Evolutionary conservation across 352 stramenopile species (phyloP), one percentile per base, ranked within the genome.

Genomic region (Globisporangium radiosum): DNA sequence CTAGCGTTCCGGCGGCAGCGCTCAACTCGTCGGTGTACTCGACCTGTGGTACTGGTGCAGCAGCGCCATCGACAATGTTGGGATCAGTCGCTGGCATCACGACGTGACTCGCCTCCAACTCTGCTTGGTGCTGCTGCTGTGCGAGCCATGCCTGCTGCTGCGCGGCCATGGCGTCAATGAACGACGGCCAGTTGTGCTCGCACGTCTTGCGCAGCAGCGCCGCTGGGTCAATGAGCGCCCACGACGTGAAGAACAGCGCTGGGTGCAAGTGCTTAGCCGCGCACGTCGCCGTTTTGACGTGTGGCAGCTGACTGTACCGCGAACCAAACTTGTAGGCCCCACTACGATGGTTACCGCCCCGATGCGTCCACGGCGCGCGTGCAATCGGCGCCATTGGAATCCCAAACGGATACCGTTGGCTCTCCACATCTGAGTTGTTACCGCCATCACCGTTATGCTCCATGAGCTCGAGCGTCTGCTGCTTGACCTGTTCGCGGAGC

Each of bases 171-270:
- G 65, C 79, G 7, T 75, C 68, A 52, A 92, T 85, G 42, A 89
- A 90, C 2, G 79, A 73, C 5, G 85, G 85, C 76, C 81, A 92
- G 52, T 94, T 94, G 63, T 94, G 85, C 40, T 87, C 72, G 43
- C 85, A 94, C 2, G 85, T 94, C n/a, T 60, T 65, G 33, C 75
- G 70, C 5, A 94, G 64, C 1, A 94, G 68, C 2, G 62, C 76
- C 8, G 68, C 70, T 5, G 85, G 85, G 39, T 72, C 82, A 37
- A 89, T 85, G 37, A 92, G 71, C 0, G 85, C 85, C 85, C 85
- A 94, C 7, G 81, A 90, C 17, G 85, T 87, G 66, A 90, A 94
- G 65, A 94, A 94, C 7, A 94, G 68, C 38, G 83, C 77, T 5
- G 85, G 85, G 25, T 94, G 85, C 19, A 94, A 57, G 43, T 88